These are phyloP conservation scores for Anethum foeniculum DNA, from an alignment of 140 eudicot genomes.

Conservation along the genomic window DNA sequence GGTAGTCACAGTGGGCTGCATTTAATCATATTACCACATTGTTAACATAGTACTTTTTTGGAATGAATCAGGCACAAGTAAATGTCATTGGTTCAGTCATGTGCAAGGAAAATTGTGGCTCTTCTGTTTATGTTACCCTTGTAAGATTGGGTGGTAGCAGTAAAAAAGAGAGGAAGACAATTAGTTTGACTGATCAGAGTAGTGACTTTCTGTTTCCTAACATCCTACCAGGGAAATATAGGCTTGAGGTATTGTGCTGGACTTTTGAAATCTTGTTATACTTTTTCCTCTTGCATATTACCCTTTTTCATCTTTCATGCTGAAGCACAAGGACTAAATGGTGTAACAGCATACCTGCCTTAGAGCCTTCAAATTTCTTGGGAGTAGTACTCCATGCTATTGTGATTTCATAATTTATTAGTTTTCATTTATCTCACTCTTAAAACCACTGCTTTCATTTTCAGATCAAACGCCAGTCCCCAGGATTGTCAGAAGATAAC, in stretches of 20 bases:
- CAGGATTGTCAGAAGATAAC: conserved; percentile 46
- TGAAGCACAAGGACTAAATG: conserved; percentile 8
- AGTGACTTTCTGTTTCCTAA: conserved; percentile 58
- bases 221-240: conserved; percentile 88
- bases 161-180: conserved; percentile 37
- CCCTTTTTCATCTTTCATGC: background rate
- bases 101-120: conserved; percentile 87
- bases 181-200: conserved; percentile 50
- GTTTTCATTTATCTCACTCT: background rate
- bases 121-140: conserved; percentile 59
- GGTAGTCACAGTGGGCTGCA: background rate
- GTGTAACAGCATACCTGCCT: background rate
- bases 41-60: conserved; percentile 12
- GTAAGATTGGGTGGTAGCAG: conserved; percentile 54
- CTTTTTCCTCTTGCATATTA: background rate
- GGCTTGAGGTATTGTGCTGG: conserved; percentile 59
- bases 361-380: background rate
- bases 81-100: conserved; percentile 69
- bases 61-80: conserved; percentile 64
- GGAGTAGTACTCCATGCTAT: background rate
- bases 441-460: background rate
- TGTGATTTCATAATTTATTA: background rate
- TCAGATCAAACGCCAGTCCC: conserved; percentile 59
- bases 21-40: background rate
- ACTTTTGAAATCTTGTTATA: background rate